Percentiles rank a stretch among this genome's conserved stretches.
phyloP scores from a whole-genome alignment of 2,329 filamentous ascomycete genomes.

The Epichloe coenophiala region DNA sequence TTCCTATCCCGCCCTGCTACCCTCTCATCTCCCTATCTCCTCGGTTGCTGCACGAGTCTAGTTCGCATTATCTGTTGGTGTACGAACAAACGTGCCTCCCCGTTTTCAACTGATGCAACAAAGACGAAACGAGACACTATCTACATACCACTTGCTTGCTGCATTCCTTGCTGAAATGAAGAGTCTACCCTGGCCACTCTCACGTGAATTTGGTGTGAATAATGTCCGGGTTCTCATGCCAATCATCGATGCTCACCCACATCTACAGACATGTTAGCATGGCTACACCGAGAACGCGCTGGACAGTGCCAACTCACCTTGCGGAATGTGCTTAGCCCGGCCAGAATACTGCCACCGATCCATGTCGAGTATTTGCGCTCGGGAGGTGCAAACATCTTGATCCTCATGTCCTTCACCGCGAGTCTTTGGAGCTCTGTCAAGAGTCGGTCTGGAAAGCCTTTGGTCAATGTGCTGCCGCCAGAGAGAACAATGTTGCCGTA shows the following conservation, averaged over 20 bases:
- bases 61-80: too few relatives aligned
- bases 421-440: conserved; percentile 84
- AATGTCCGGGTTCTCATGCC: conserved; percentile 98
- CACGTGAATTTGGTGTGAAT: conserved; percentile 97
- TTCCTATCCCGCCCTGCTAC: background rate
- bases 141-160: too few relatives aligned
- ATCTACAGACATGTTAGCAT: conserved; percentile 45
- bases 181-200: conserved; percentile 10
- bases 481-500: conserved; percentile 97
- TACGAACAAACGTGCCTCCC: too few relatives aligned
- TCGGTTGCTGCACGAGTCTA: too few relatives aligned
- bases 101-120: too few relatives aligned
- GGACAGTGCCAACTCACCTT: conserved; percentile 51
- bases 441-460: conserved; percentile 88
- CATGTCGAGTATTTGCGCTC: conserved; percentile 98
- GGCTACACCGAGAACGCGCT: background rate
- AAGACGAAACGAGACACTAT: too few relatives aligned
- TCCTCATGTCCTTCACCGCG: conserved; percentile 97
- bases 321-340: conserved; percentile 92
- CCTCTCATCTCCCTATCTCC: too few relatives aligned
- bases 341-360: conserved; percentile 96
- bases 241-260: conserved; percentile 99
- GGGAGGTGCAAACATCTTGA: conserved; percentile 96
- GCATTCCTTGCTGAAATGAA: too few relatives aligned
- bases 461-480: conserved; percentile 88